Evolutionary conservation across 768 basidiomycete species (phyloP).

Genomic region (Russula virescens): DNA sequence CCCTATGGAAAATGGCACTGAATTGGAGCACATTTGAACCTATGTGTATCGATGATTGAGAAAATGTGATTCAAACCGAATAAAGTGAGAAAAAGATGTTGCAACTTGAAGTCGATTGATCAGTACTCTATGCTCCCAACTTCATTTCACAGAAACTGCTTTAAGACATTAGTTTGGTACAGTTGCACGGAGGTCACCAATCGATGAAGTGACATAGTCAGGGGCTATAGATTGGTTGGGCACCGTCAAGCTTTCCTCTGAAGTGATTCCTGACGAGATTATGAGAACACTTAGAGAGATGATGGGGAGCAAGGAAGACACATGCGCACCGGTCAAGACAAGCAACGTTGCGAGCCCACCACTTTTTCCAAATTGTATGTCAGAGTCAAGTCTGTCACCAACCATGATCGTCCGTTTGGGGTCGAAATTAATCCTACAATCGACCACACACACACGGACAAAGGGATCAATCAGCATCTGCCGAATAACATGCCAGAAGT

Average conservation of each 20-base stretch:
- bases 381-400: too few relatives aligned
- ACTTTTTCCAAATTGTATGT: too few relatives aligned
- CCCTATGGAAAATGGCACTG: background rate
- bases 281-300: background rate
- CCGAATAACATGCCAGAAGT: slow-evolving; percentile 1
- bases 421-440: too few relatives aligned
- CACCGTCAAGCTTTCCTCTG: slow-evolving; percentile 65
- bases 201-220: slow-evolving; percentile 70
- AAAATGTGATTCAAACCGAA: background rate
- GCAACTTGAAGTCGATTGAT: slow-evolving; percentile 4
- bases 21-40: background rate
- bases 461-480: too few relatives aligned
- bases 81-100: too few relatives aligned
- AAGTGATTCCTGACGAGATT: slow-evolving; percentile 58
- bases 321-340: too few relatives aligned
- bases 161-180: too few relatives aligned
- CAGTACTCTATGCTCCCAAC: background rate
- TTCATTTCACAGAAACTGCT: background rate
- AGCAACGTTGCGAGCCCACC: too few relatives aligned
- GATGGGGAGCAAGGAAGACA: background rate
- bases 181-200: slow-evolving; percentile 72
- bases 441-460: too few relatives aligned
- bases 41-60: background rate
- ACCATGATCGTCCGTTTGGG: too few relatives aligned
- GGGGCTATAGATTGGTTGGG: slow-evolving; percentile 73